Evolutionary conservation across 2,329 filamentous ascomycete species (phyloP), one percentile per base, ranked within the genome.

Genomic region (Fusarium pseudograminearum): DNA sequence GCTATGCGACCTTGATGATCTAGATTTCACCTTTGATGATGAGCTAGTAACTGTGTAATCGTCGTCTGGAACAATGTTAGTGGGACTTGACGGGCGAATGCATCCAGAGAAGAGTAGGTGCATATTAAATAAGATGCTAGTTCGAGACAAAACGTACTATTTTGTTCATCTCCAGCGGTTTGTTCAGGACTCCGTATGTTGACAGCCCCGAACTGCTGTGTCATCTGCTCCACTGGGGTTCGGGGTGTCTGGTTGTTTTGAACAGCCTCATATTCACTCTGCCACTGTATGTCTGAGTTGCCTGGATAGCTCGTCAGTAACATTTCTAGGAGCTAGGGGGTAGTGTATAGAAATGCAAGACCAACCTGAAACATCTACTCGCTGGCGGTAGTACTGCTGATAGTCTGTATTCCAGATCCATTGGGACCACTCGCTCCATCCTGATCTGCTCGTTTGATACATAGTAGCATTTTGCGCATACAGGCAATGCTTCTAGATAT

Each of bases 351-450:
- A 41, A n/a, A 28, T 28, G 14, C n/a, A 45, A 47, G 9, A 46
- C 62, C 34, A 69, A 80, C 79, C 79, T 51, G 74, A 64, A 38
- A 48, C 55, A 50, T 77, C 72, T 60, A 67, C 62, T 45, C 77
- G 72, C 20, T 72, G 71, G 51, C 74, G 76, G 50, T 76, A 80
- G 47, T 77, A 73, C 57, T 73, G 67, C 16, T 65, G 40, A 38
- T 77, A 70, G 7, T 71, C 61, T 18, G 26, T 24, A 26, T 73
- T 72, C 71, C 70, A 79, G 20, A 65, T 63, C 79, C 79, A 80
- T 6, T 71, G 66, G 30, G 70, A 71, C 73, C 73, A 75, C 34
- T 58, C 57, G 55, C 65, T 56, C 67, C 67, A 71, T 67, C 45
- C 44, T 72, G 69, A 58, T 53, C 67, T 64, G 61, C 60, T 65